Percentiles rank a stretch among this genome's conserved stretches.
phyloP scores from a whole-genome alignment of 129 eudicot species.

The Tagetes patula region DNA sequence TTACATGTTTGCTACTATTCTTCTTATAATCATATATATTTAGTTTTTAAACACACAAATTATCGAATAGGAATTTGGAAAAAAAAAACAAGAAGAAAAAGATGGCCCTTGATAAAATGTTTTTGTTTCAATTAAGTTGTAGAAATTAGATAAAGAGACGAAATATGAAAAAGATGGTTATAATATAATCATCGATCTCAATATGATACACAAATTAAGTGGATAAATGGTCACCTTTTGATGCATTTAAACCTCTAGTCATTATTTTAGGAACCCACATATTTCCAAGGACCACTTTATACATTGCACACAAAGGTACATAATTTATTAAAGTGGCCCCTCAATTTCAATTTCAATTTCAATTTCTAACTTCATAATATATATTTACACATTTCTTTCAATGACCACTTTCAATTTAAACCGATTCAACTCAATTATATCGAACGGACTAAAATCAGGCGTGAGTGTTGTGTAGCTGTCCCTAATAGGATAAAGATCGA shows the following conservation, averaged over 20 bases:
- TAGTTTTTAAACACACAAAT: neutral
- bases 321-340: slow-evolving; percentile 11
- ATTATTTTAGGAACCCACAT: slow-evolving; percentile 19
- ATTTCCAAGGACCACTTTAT: slow-evolving; percentile 37
- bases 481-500: slow-evolving; percentile 15
- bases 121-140: neutral
- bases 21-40: neutral
- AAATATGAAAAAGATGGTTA: neutral
- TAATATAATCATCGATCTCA: neutral
- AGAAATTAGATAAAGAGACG: neutral
- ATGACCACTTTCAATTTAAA: slow-evolving; percentile 23
- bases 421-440: neutral
- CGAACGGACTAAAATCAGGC: neutral
- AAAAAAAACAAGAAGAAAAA: neutral
- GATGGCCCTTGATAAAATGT: neutral
- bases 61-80: neutral
- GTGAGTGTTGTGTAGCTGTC: neutral
- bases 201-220: neutral
- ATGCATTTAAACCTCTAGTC: slow-evolving; percentile 26
- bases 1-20: neutral
- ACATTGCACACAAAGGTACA: slow-evolving; percentile 15
- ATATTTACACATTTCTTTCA: neutral
- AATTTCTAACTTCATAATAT: neutral
- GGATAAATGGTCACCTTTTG: slow-evolving; percentile 16
- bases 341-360: slow-evolving; percentile 15